phyloP scores from a whole-genome alignment of 2,329 filamentous ascomycete species.

The Calonectria ilicicola region DNA sequence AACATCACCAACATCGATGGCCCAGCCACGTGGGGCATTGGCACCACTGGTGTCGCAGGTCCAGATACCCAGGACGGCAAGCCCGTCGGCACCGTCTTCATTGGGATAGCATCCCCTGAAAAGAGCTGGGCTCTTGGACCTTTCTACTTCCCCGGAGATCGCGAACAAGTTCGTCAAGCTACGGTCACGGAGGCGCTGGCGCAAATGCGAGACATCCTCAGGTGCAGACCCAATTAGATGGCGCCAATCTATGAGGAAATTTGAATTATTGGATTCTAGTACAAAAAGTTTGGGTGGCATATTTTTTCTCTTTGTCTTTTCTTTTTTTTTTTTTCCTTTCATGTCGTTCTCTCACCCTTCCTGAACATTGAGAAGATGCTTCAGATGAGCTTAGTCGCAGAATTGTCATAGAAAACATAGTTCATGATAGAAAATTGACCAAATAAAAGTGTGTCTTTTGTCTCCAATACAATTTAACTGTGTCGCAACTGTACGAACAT shows the following conservation, averaged over 20 bases:
- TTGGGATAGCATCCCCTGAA: slow-evolving; percentile 24
- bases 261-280: not conserved
- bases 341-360: too few relatives aligned
- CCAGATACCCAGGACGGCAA: slow-evolving; percentile 30
- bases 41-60: slow-evolving; percentile 30
- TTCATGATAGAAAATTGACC: too few relatives aligned
- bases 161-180: slow-evolving; percentile 20
- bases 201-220: slow-evolving; percentile 21
- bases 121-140: slow-evolving; percentile 20
- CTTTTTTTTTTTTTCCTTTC: too few relatives aligned
- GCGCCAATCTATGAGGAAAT: not conserved
- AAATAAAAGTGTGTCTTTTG: too few relatives aligned
- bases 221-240: not conserved
- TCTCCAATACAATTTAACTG: too few relatives aligned
- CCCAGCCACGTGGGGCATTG: slow-evolving; percentile 34
- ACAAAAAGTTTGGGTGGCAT: too few relatives aligned
- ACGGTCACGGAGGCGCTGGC: slow-evolving; percentile 16
- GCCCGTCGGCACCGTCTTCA: slow-evolving; percentile 30
- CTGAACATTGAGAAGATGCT: too few relatives aligned
- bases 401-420: too few relatives aligned
- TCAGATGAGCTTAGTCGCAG: too few relatives aligned
- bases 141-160: slow-evolving; percentile 29
- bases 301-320: too few relatives aligned
- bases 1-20: slow-evolving; percentile 26
- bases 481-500: too few relatives aligned